Evolutionary conservation across 805 yeast species (phyloP).

Genomic region (Candida incommunis): DNA sequence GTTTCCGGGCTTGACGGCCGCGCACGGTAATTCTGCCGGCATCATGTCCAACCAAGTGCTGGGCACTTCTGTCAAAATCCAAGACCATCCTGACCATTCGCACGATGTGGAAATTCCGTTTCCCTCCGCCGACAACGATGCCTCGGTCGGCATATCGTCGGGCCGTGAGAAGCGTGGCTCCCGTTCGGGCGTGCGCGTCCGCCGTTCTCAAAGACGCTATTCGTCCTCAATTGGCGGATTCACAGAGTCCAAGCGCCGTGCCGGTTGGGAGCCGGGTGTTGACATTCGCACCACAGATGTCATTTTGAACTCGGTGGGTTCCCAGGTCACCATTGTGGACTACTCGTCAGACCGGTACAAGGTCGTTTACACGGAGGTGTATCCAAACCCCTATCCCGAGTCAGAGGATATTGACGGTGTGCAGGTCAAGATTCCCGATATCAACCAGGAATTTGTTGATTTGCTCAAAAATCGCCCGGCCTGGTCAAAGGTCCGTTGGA

Average conservation of each 20-base stretch:
- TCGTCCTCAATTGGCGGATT: neutral
- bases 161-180: neutral
- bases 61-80: neutral
- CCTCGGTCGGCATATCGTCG: neutral
- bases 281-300: slow-evolving; percentile 38
- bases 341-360: slow-evolving; percentile 31
- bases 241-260: slow-evolving; percentile 5
- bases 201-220: neutral
- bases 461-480: slow-evolving; percentile 25
- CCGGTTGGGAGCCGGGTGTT: slow-evolving; percentile 50
- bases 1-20: neutral
- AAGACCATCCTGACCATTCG: neutral
- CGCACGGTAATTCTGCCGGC: neutral
- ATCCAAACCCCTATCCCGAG: slow-evolving; percentile 10
- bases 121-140: neutral
- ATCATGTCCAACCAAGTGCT: neutral
- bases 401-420: neutral
- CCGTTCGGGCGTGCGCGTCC: neutral
- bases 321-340: slow-evolving; percentile 39
- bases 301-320: slow-evolving; percentile 36
- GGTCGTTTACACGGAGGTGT: slow-evolving; percentile 30
- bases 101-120: neutral
- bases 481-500: slow-evolving; percentile 42
- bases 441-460: slow-evolving; percentile 17
- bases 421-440: slow-evolving; percentile 7